A percentile compares a stretch with the other conserved stretches of the same genome.
Evolutionary conservation across 2,329 filamentous ascomycete species (phyloP).

Genomic region (Lecanosticta acicola): DNA sequence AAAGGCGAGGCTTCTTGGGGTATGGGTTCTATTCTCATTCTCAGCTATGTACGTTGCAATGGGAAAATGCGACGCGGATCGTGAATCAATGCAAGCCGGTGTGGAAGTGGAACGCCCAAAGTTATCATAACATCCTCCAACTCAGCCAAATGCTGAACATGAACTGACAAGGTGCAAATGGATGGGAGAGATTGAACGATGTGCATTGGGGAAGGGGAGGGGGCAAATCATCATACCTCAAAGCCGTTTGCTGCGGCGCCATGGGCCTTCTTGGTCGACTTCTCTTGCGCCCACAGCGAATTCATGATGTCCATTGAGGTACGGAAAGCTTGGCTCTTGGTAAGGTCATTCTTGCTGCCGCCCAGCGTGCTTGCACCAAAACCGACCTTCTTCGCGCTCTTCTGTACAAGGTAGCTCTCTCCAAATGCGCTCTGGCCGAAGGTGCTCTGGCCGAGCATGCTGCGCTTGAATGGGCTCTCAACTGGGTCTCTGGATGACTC

Average conservation of each 20-base stretch:
- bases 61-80: not conserved
- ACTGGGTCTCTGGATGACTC: conserved; percentile 30
- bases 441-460: conserved; percentile 28
- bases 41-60: conserved; percentile 32
- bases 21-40: conserved; percentile 30
- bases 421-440: conserved; percentile 36
- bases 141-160: conserved; percentile 18
- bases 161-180: not conserved
- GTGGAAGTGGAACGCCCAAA: conserved; percentile 19
- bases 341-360: conserved; percentile 13
- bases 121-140: conserved; percentile 16
- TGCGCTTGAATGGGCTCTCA: conserved; percentile 56
- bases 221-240: conserved; percentile 78
- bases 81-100: conserved; percentile 6
- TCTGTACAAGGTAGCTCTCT: conserved; percentile 30
- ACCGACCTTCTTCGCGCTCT: conserved; percentile 29
- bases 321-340: conserved; percentile 58
- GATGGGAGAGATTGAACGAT: conserved; percentile 3
- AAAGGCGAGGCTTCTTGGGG: conserved; percentile 27
- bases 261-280: conserved; percentile 41
- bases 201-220: conserved; percentile 14
- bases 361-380: conserved; percentile 17
- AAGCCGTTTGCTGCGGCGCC: conserved; percentile 20
- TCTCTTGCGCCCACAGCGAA: conserved; percentile 74
- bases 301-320: conserved; percentile 96